phyloP scores from a whole-genome alignment of 495 filamentous ascomycete species.

The Penicillium lividum region DNA sequence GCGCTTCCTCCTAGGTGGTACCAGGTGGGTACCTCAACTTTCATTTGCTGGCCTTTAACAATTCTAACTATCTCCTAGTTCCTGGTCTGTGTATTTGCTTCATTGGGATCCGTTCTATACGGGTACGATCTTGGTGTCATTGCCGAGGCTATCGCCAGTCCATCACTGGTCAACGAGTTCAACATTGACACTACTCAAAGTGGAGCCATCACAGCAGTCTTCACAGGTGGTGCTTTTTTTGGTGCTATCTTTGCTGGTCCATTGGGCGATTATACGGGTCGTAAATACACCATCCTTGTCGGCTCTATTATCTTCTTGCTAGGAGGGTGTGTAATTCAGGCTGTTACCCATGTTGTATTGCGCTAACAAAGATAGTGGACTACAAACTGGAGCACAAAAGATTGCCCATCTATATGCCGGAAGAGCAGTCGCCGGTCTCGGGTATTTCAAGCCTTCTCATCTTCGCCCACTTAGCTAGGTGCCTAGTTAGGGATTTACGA shows the following conservation, averaged over 20 bases:
- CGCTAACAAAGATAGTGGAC: constrained; percentile 6
- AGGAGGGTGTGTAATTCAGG: constrained; percentile 15
- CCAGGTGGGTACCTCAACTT: constrained; percentile 5
- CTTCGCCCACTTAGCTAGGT: too few species aligned
- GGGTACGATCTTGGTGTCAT: constrained; percentile 53
- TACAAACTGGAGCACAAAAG: constrained; percentile 11
- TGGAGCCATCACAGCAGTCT: constrained; percentile 61
- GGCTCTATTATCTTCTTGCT: constrained; percentile 28
- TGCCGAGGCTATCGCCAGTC: constrained; percentile 39
- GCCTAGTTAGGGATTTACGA: neutral
- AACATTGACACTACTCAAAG: constrained; percentile 45
- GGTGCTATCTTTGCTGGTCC: constrained; percentile 19
- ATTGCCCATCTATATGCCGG: constrained; percentile 20
- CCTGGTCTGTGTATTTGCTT: constrained; percentile 55
- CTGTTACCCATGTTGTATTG: neutral
- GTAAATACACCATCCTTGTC: constrained; percentile 27
- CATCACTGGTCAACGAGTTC: constrained; percentile 20
- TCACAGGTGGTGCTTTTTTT: constrained; percentile 43
- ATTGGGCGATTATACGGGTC: constrained; percentile 17
- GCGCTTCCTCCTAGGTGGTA: constrained; percentile 12
- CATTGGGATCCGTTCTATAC: constrained; percentile 53
- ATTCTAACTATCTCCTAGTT: constrained; percentile 37
- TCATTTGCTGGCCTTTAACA: neutral
- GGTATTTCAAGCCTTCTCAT: constrained; percentile 1
- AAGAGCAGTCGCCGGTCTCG: constrained; percentile 24